Conservation (phyloP, 1,284 basidiomycete genomes). For the Puccinia brachypodii region DNA sequence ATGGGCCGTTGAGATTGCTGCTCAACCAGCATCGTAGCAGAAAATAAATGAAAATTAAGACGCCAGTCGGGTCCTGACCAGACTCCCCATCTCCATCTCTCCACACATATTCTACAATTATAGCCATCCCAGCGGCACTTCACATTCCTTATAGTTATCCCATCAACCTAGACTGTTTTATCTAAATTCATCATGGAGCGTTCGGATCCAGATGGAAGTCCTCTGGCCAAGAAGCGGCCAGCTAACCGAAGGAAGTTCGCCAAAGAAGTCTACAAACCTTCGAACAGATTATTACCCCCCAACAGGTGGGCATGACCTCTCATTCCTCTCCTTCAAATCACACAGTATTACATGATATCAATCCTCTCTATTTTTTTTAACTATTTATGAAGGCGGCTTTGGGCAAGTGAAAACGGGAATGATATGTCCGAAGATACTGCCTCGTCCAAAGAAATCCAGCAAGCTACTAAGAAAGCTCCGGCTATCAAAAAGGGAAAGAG, state of each 20-base stretch:
- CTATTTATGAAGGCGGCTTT: conserved; percentile 3
- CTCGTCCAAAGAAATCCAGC: conserved; percentile 8
- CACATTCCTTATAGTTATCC: too few species aligned
- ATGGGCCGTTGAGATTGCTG: too few species aligned
- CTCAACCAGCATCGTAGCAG: too few species aligned
- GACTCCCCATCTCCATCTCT: too few species aligned
- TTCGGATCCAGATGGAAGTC: conserved; percentile 3
- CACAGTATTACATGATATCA: background rate
- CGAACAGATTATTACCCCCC: conserved; percentile 17
- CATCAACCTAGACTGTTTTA: too few species aligned
- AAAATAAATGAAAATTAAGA: too few species aligned
- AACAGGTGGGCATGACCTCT: conserved; percentile 10
- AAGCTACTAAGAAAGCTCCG: background rate
- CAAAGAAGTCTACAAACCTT: conserved; percentile 29
- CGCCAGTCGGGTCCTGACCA: too few species aligned
- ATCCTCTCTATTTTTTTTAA: background rate
- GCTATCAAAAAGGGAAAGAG: background rate
- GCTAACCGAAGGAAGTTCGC: conserved; percentile 15
- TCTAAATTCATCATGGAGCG: too few species aligned
- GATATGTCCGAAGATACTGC: conserved; percentile 11
- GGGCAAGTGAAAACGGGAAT: background rate
- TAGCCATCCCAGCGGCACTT: too few species aligned
- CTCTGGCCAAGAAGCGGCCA: conserved; percentile 15
- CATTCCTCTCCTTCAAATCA: background rate
- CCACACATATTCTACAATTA: too few species aligned